Conservation (phyloP, 2,329 filamentous ascomycete genomes). For the Teratosphaeria gauchensis region DNA sequence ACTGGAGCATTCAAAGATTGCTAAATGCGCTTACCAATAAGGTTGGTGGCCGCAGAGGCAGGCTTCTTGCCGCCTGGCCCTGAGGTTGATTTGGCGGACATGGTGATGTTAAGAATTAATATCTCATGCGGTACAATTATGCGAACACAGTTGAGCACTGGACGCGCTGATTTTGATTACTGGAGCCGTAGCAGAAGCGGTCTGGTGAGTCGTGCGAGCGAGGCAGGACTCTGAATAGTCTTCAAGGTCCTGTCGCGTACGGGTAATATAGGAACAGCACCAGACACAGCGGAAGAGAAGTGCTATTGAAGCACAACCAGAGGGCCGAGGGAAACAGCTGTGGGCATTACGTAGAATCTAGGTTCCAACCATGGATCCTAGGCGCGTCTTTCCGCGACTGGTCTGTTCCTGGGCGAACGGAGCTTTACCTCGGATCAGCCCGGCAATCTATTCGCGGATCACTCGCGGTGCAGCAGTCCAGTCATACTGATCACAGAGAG, state of each 20-base stretch:
- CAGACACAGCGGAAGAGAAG: neutral
- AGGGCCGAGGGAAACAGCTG: slow-evolving; percentile 4
- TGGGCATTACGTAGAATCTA: slow-evolving; percentile 3
- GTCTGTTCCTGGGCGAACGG: slow-evolving; percentile 21
- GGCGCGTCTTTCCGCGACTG: slow-evolving; percentile 12
- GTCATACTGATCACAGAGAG: neutral
- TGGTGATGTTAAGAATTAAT: slow-evolving; percentile 19
- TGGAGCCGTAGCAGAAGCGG: neutral
- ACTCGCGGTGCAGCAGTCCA: neutral
- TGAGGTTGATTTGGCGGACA: slow-evolving; percentile 52
- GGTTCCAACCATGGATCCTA: slow-evolving; percentile 3
- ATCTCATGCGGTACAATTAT: neutral
- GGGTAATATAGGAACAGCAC: neutral
- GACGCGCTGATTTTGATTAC: neutral
- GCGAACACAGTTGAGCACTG: too few species aligned
- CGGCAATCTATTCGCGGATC: neutral
- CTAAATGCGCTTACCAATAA: slow-evolving; percentile 60
- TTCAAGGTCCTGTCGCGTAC: neutral
- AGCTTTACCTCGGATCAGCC: slow-evolving; percentile 7
- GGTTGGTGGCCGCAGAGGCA: slow-evolving; percentile 76
- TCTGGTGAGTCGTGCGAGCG: neutral
- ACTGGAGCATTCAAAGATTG: neutral
- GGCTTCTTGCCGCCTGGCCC: slow-evolving; percentile 60
- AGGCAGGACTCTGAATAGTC: neutral
- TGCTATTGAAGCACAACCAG: neutral